These are phyloP conservation scores for Bipolaris sorokiniana DNA, from an alignment of 2,329 filamentous ascomycete genomes.

Conservation along the genomic window DNA sequence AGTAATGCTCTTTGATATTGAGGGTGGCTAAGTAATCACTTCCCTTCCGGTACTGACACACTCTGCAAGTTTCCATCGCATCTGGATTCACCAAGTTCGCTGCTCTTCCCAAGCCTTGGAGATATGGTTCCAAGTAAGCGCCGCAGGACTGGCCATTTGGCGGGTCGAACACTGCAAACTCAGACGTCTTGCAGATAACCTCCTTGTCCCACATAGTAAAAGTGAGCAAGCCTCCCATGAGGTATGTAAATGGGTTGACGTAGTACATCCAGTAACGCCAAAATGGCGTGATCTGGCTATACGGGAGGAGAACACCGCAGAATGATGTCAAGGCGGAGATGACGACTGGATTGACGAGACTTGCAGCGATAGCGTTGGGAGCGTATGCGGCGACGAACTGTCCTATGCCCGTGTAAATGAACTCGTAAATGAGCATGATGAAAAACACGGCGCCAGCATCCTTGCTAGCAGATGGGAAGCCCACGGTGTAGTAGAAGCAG, in stretches of 20 bases:
- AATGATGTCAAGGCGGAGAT: constrained; percentile 24
- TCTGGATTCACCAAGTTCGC: constrained; percentile 65
- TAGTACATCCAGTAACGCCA: constrained; percentile 58
- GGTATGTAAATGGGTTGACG: constrained; percentile 30
- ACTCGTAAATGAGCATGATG: constrained; percentile 53
- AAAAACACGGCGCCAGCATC: constrained; percentile 59
- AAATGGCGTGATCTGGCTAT: constrained; percentile 68
- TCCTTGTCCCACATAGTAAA: constrained; percentile 49
- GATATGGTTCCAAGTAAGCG: constrained; percentile 62
- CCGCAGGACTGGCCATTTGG: constrained; percentile 61
- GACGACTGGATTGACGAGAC: constrained; percentile 55
- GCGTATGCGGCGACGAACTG: constrained; percentile 59
- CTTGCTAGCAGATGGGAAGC: constrained; percentile 43
- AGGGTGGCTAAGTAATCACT: constrained; percentile 64
- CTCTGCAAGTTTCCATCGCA: constrained; percentile 60
- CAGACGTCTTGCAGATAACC: constrained; percentile 42
- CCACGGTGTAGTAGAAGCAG: constrained; percentile 66
- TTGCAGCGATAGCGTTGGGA: constrained; percentile 51
- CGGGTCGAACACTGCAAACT: constrained; percentile 54
- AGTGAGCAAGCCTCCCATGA: constrained; percentile 47
- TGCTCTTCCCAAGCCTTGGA: constrained; percentile 53
- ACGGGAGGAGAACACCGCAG: constrained; percentile 65
- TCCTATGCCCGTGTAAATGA: constrained; percentile 54
- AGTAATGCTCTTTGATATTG: constrained; percentile 66
- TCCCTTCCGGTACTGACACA: constrained; percentile 65